Conservation (phyloP, 2,329 filamentous ascomycete genomes). For the Fusarium duplospermum region DNA sequence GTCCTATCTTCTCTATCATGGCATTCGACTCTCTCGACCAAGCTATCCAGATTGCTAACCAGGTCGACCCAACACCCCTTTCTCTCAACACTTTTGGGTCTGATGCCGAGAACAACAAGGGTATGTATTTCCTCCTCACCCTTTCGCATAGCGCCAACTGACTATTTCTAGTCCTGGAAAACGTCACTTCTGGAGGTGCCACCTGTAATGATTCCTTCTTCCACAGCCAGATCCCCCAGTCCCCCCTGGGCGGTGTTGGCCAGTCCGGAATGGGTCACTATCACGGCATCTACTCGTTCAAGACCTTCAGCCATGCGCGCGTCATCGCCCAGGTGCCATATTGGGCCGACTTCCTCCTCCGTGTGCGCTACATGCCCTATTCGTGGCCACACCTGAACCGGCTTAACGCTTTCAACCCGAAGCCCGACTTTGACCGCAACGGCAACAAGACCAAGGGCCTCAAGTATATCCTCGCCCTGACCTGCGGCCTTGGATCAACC, state of each 20-base stretch:
- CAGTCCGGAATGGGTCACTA: conserved; percentile 61
- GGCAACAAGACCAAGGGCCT: conserved; percentile 64
- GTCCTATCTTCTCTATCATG: conserved; percentile 88
- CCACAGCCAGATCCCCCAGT: conserved; percentile 55
- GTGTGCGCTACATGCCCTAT: conserved; percentile 76
- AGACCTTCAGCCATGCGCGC: conserved; percentile 55
- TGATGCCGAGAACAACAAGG: conserved; percentile 79
- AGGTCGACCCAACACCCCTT: conserved; percentile 84
- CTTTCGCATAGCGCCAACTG: conserved; percentile 5
- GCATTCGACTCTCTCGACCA: conserved; percentile 84
- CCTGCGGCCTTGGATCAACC: conserved; percentile 64
- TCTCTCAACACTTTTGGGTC: conserved; percentile 87
- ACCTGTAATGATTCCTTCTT: conserved; percentile 62
- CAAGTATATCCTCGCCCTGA: conserved; percentile 64
- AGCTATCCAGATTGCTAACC: conserved; percentile 84
- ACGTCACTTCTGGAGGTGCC: conserved; percentile 61
- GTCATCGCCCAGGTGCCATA: conserved; percentile 51
- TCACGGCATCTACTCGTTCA: conserved; percentile 61
- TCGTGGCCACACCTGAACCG: conserved; percentile 57
- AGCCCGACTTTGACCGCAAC: conserved; percentile 72
- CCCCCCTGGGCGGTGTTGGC: conserved; percentile 64
- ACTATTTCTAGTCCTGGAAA: conserved; percentile 51
- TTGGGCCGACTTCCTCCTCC: conserved; percentile 64
- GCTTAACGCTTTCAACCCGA: conserved; percentile 56
- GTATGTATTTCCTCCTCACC: conserved; percentile 57